Evolutionary conservation across 78 protist species (phyloP), one percentile per base, ranked within the genome.

Genomic region (Anaeramoeba flamelloides): DNA sequence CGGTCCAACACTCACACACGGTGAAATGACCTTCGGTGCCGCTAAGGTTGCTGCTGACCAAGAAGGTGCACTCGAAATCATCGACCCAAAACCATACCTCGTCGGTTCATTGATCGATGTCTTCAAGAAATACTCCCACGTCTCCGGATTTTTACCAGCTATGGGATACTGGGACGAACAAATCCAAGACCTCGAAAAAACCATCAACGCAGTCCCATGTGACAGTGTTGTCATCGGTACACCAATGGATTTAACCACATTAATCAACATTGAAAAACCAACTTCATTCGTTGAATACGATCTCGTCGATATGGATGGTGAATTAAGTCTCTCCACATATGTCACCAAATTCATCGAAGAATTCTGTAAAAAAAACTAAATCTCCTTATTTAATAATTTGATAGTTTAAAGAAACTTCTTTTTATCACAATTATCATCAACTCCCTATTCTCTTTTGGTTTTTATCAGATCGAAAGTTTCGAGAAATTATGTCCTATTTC

Each of bases 1-100:
- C 3, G 85, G 85, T 33, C 85, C 85, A 31, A 82, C 85, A 2
- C 31, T 82, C 8, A 82, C 85, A 1, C 85, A 82, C 74, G 85
- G 85, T 3, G 82, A 39, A 32, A 76, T 82, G 80, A 31, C 80
- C 64, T 31, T 78, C 32, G 85, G 85, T 3, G 85, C 85, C 36
- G 85, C 84, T 41, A 33, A 78, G 26, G 65, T 82, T 2, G 85
- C 85, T 26, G 82, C 83, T 12, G n/a, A n/a, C n/a, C n/a, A n/a
- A n/a, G n/a, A 82, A 41, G 77, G 39, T n/a, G 74, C 76, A 8
- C 33, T 39, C 1, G 1, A 1, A 69, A 78, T 82, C 36, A 76
- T 80, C 1, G 83, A 38, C 3, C 82, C 85, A 3, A 37, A 41
- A 34, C 82, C 80, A 3, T 3, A 4, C 2, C 79, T 41, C 34